phyloP scores from a whole-genome alignment of 495 filamentous ascomycete species.

The Astrocystis sublimbata region DNA sequence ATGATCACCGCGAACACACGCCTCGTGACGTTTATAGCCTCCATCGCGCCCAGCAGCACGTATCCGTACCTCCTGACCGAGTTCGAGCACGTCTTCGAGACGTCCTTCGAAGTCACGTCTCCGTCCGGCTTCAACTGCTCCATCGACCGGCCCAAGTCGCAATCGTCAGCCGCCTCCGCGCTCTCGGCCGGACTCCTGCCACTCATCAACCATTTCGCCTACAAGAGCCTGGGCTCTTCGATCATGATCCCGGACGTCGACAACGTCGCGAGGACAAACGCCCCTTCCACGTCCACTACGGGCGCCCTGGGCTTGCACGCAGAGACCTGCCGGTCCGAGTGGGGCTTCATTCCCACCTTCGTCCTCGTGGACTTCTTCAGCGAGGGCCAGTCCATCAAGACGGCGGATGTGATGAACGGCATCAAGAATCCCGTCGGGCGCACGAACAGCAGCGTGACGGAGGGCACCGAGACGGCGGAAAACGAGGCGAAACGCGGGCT shows the following conservation, averaged over 20 bases:
- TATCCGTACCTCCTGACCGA: slow-evolving; percentile 68
- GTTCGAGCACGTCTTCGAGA: slow-evolving; percentile 73
- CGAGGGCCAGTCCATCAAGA: slow-evolving; percentile 57
- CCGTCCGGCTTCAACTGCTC: slow-evolving; percentile 56
- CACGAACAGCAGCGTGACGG: slow-evolving; percentile 17
- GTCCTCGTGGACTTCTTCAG: slow-evolving; percentile 70
- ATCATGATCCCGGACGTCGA: slow-evolving; percentile 58
- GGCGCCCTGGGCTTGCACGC: slow-evolving; percentile 63
- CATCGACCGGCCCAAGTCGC: slow-evolving; percentile 59
- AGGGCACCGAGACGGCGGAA: slow-evolving; percentile 12
- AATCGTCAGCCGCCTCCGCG: slow-evolving; percentile 46
- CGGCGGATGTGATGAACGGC: slow-evolving; percentile 61
- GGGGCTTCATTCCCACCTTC: slow-evolving; percentile 56
- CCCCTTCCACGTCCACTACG: slow-evolving; percentile 35
- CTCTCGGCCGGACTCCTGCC: slow-evolving; percentile 50
- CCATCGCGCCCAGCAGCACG: slow-evolving; percentile 46
- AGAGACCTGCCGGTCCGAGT: slow-evolving; percentile 51
- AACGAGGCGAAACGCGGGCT: slow-evolving; percentile 15
- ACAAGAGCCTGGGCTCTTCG: slow-evolving; percentile 57
- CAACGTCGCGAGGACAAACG: slow-evolving; percentile 58
- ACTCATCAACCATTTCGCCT: slow-evolving; percentile 73
- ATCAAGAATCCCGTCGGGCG: slow-evolving; percentile 41
- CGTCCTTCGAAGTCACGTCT: slow-evolving; percentile 61
- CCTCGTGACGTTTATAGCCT: slow-evolving; percentile 64
- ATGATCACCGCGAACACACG: slow-evolving; percentile 62